These are phyloP conservation scores for Arachis hypogaea DNA, from an alignment of 306 rosid species.

Conservation along the genomic window DNA sequence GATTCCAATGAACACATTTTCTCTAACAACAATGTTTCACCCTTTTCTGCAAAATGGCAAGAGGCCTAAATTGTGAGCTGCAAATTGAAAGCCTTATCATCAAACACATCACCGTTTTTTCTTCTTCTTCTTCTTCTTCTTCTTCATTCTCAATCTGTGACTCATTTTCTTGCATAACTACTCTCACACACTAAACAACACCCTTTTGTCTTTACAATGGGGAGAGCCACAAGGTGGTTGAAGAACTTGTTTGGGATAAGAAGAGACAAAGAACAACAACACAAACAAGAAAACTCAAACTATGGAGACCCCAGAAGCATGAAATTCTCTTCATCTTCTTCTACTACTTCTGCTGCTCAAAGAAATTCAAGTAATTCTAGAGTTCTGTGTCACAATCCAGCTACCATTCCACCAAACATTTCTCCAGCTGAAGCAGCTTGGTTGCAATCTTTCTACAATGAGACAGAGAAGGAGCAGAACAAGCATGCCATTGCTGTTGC, in stretches of 20 bases:
- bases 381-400: constrained; percentile 64
- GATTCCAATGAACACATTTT: constrained; percentile 28
- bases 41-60: constrained; percentile 49
- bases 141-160: constrained; percentile 10
- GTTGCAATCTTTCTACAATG: constrained; percentile 62
- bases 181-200: constrained; percentile 34
- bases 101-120: too few relatives aligned
- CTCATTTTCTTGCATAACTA: constrained; percentile 33
- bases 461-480: constrained; percentile 73
- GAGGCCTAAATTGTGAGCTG: constrained; percentile 40
- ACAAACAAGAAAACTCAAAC: constrained; percentile 40
- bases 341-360: background rate
- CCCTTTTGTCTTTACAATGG: constrained; percentile 54
- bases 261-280: constrained; percentile 48
- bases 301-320: constrained; percentile 35
- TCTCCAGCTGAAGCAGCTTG: constrained; percentile 82
- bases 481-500: constrained; percentile 95
- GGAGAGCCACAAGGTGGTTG: constrained; percentile 77
- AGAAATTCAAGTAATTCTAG: constrained; percentile 38
- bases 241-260: constrained; percentile 73
- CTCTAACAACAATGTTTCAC: constrained; percentile 45
- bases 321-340: constrained; percentile 13
- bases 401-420: constrained; percentile 76
- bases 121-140: background rate
- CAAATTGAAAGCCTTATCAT: constrained; percentile 1